Evolutionary conservation across 2,329 filamentous ascomycete genomes (phyloP), one percentile per base, ranked within the genome.

Genomic region (Aspergillus sp.): DNA sequence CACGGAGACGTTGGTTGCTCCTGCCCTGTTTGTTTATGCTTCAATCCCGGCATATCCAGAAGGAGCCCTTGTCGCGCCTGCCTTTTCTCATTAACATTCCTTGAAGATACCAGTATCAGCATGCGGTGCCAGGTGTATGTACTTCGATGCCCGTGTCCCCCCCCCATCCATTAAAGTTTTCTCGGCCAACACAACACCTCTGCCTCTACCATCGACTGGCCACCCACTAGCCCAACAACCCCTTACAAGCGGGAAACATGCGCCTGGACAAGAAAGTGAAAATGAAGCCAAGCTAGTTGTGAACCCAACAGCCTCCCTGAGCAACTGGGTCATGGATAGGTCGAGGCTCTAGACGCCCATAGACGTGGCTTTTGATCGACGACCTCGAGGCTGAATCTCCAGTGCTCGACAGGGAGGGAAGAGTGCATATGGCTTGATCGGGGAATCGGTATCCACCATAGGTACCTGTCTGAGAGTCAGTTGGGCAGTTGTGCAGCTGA

Each of bases 401-500:
- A 50, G 39, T 33, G 23, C 35, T 21, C 47, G 35, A 4, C 35
- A 6, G 14, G 12, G 35, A n/a, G 12, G 5, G 14, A 37, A 7
- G 14, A n/a, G 35, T 37, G 35, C 15, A 37, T 4, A 37, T 37
- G 15, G 35, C 35, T 31, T 37, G 35, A 37, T 14, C 15, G 15
- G 15, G 35, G 5, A 37, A 37, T 37, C 5, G 12, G 35, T 37
- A n/a, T 37, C 35, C 35, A 37, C 14, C 9, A 31, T 11, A 31
- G 27, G 27, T 17, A 23, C 19, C 21, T n/a, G 51, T 35, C 31
- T 31, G 27, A 31, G 39, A 14, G 12, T 37, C 35, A 14, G 52
- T 54, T 47, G 52, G 52, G 52, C 52, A 54, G 19, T 6, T 33
- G 9, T 54, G 52, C 52, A 54, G 43, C 23, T 27, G 33, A n/a